Conservation (phyloP, 2,329 filamentous ascomycete species). For the Zasmidium angulare region DNA sequence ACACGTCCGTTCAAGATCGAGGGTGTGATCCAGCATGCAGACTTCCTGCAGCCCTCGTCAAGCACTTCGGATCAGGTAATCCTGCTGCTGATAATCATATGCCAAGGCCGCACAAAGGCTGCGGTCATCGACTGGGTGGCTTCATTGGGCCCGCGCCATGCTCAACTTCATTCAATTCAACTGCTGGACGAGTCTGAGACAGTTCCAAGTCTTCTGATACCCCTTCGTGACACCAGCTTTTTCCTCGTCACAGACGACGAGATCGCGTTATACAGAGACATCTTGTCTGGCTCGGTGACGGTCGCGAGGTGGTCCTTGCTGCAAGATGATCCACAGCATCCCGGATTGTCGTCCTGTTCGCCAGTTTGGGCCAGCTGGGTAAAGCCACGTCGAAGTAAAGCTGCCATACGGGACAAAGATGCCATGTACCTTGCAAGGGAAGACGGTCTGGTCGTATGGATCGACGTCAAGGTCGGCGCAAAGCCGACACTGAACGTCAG, state of each 20-base stretch:
- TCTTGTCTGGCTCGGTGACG: conserved; percentile 41
- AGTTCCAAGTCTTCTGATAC: conserved; percentile 41
- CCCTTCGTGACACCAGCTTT: conserved; percentile 42
- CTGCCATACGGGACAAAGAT: conserved; percentile 66
- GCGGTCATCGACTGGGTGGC: conserved; percentile 34
- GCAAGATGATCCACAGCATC: conserved; percentile 13
- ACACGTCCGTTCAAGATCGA: conserved; percentile 53
- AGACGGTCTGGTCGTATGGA: conserved; percentile 76
- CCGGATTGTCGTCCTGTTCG: conserved; percentile 26
- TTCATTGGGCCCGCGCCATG: conserved; percentile 18
- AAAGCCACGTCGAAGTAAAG: conserved; percentile 66
- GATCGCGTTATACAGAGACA: conserved; percentile 39
- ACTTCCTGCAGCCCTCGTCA: conserved; percentile 75
- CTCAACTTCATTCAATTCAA: conserved; percentile 26
- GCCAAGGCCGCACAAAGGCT: conserved; percentile 44
- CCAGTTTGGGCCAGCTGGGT: conserved; percentile 77
- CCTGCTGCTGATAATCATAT: conserved; percentile 63
- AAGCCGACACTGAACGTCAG: conserved; percentile 52
- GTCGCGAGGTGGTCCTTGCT: conserved; percentile 6
- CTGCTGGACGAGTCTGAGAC: conserved; percentile 22
- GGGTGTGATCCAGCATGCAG: conserved; percentile 80
- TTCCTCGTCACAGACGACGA: conserved; percentile 40
- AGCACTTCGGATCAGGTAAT: conserved; percentile 66
- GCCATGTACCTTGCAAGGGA: conserved; percentile 84
- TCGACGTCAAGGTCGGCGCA: conserved; percentile 53